Conservation (phyloP, 768 basidiomycete genomes). For the Russula brevipes region DNA sequence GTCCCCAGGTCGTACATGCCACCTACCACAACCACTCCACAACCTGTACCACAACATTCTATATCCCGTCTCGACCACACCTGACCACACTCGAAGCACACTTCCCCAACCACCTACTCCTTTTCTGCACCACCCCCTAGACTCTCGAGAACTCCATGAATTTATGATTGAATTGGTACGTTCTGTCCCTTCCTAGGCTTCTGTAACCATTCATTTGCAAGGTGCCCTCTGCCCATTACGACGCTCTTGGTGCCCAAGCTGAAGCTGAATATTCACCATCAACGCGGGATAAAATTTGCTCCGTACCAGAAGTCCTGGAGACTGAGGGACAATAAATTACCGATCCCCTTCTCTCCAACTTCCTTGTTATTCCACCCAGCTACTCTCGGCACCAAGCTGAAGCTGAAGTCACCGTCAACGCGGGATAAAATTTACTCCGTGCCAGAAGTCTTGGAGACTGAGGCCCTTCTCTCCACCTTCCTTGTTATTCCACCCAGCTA, state of each 20-base stretch:
- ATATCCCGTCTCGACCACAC: neutral
- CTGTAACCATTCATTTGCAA: neutral
- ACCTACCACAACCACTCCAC: slow-evolving; percentile 2
- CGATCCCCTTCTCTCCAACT: neutral
- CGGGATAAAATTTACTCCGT: neutral
- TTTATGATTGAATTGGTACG: neutral
- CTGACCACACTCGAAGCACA: neutral
- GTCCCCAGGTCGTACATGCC: too few species aligned
- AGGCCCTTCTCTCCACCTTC: neutral
- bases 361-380: neutral
- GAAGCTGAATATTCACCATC: neutral
- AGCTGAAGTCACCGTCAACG: neutral
- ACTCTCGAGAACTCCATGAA: neutral
- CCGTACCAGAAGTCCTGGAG: neutral
- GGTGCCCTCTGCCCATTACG: neutral
- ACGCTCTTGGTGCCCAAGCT: neutral
- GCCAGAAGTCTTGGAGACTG: neutral
- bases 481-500: neutral
- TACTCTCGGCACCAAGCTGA: neutral
- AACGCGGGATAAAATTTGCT: neutral
- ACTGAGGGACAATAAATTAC: neutral
- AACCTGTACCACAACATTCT: neutral
- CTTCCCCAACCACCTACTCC: neutral
- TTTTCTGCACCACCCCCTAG: neutral
- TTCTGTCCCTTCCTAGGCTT: neutral